phyloP scores from a whole-genome alignment of 805 yeast species.

The Pichia membranifaciens region DNA sequence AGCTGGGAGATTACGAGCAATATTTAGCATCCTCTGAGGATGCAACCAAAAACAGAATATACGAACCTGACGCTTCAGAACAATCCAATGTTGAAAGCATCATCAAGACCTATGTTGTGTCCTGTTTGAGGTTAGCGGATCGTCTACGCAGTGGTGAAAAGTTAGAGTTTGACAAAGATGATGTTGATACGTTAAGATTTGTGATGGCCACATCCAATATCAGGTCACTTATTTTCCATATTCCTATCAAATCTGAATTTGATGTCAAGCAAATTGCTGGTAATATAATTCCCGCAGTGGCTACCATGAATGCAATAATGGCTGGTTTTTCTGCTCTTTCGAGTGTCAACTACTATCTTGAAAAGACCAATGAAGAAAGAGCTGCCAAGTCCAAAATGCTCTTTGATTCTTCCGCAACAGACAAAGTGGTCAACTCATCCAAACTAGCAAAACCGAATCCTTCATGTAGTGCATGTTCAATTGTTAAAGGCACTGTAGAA shows the following conservation, averaged over 20 bases:
- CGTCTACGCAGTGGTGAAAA: slow-evolving; percentile 38
- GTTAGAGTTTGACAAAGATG: slow-evolving; percentile 88
- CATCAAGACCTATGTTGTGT: slow-evolving; percentile 47
- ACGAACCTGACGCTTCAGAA: slow-evolving; percentile 15
- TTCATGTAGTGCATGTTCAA: slow-evolving; percentile 62
- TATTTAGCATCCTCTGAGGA: background rate
- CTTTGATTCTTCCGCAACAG: slow-evolving; percentile 47
- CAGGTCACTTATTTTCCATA: slow-evolving; percentile 63
- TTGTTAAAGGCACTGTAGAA: slow-evolving; percentile 46
- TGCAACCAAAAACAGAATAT: background rate
- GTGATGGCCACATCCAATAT: slow-evolving; percentile 83
- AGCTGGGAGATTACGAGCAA: background rate
- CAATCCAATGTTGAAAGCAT: slow-evolving; percentile 57
- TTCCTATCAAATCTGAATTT: slow-evolving; percentile 69
- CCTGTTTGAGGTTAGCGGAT: slow-evolving; percentile 44
- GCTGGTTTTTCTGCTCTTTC: slow-evolving; percentile 82
- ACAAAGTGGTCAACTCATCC: slow-evolving; percentile 62
- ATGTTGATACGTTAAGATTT: slow-evolving; percentile 81
- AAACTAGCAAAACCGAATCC: slow-evolving; percentile 56
- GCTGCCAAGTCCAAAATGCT: slow-evolving; percentile 40
- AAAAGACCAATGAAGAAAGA: slow-evolving; percentile 19
- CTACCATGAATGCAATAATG: slow-evolving; percentile 93
- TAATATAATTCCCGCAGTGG: slow-evolving; percentile 96
- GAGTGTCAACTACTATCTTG: slow-evolving; percentile 48
- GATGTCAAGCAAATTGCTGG: slow-evolving; percentile 95